Evolutionary conservation across 306 rosid species (phyloP).

Genomic region (Sechiopsis laciniata): DNA sequence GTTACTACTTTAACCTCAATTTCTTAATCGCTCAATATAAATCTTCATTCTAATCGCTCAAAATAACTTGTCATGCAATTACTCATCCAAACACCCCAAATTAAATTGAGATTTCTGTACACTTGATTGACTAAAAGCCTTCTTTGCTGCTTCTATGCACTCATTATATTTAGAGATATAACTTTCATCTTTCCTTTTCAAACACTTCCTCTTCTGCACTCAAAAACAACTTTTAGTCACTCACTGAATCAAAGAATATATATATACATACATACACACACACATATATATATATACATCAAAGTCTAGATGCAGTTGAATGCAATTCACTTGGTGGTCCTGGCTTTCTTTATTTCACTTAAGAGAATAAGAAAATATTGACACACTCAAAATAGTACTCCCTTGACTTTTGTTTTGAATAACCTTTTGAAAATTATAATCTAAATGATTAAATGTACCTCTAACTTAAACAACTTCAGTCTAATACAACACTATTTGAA

Average conservation of each 20-base stretch:
- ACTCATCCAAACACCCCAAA: too few relatives aligned
- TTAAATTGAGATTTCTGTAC: not conserved
- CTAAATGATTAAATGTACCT: constrained; percentile 19
- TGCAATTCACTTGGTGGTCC: constrained; percentile 11
- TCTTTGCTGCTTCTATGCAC: not conserved
- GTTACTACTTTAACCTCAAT: too few relatives aligned
- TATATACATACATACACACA: not conserved
- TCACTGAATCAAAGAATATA: not conserved
- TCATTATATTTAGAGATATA: not conserved
- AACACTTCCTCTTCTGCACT: constrained; percentile 10
- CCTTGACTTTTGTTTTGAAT: constrained; percentile 8
- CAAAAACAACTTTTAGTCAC: constrained; percentile 13
- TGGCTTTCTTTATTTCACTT: not conserved
- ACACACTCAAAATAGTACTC: not conserved
- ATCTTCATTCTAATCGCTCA: too few relatives aligned
- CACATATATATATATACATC: not conserved
- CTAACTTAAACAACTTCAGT: constrained; percentile 15
- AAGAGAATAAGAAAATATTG: constrained; percentile 5
- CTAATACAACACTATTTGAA: constrained; percentile 7
- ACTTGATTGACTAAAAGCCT: not conserved
- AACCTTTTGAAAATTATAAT: constrained; percentile 18
- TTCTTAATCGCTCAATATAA: too few relatives aligned
- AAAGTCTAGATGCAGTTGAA: constrained; percentile 22
- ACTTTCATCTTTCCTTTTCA: constrained; percentile 5
- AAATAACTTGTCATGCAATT: too few relatives aligned